phyloP scores from a whole-genome alignment of 768 basidiomycete genomes.

The Leccinum boreale region DNA sequence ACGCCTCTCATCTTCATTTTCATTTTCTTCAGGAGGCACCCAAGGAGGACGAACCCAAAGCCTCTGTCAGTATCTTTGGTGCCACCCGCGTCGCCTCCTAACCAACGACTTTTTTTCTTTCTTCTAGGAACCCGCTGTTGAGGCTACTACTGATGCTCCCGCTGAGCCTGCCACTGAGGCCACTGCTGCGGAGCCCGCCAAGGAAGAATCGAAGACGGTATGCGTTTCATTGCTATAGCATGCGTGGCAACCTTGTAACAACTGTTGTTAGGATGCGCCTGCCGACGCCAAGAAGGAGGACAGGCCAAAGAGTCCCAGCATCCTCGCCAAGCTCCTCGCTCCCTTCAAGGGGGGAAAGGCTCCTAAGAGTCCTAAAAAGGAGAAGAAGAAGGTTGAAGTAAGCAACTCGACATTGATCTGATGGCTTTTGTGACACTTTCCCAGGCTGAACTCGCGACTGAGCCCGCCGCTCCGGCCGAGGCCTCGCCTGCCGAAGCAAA shows the following conservation, averaged over 20 bases:
- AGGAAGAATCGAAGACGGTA: slow-evolving; percentile 45
- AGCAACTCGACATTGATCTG: slow-evolving; percentile 11
- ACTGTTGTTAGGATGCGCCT: slow-evolving; percentile 36
- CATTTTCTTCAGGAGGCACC: slow-evolving; percentile 33
- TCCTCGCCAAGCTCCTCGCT: slow-evolving; percentile 76
- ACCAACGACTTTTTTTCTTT: slow-evolving; percentile 4
- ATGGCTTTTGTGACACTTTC: not conserved
- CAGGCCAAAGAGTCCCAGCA: slow-evolving; percentile 72
- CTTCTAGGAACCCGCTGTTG: slow-evolving; percentile 36
- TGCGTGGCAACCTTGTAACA: slow-evolving; percentile 28
- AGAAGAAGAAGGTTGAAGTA: slow-evolving; percentile 78
- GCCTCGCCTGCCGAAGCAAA: slow-evolving; percentile 31
- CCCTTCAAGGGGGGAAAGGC: slow-evolving; percentile 67
- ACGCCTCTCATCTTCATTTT: not conserved
- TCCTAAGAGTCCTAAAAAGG: slow-evolving; percentile 78
- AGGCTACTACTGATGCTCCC: slow-evolving; percentile 21
- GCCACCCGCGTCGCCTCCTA: rapidly evolving
- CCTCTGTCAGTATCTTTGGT: slow-evolving; percentile 31
- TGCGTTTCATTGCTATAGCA: slow-evolving; percentile 12
- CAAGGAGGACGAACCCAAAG: slow-evolving; percentile 40
- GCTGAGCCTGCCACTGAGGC: slow-evolving; percentile 30
- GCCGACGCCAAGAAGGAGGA: slow-evolving; percentile 69
- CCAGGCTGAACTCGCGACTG: slow-evolving; percentile 33
- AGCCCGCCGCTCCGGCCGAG: slow-evolving; percentile 32
- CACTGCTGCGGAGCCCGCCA: slow-evolving; percentile 32